phyloP scores from a whole-genome alignment of 2,329 filamentous ascomycete species.

The Fusarium temperatum region DNA sequence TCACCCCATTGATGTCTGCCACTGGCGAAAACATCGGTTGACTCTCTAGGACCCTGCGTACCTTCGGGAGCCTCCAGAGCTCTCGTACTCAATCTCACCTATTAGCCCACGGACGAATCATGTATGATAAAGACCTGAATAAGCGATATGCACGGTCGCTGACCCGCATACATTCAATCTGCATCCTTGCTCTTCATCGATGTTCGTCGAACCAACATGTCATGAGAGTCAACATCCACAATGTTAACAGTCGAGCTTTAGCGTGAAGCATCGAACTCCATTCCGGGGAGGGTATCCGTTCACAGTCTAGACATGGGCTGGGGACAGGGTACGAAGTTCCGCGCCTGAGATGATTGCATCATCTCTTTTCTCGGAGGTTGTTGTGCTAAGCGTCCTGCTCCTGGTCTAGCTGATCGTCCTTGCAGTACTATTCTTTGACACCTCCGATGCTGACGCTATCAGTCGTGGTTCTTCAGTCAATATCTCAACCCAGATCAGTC shows the following conservation, averaged over 20 bases:
- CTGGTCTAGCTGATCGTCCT: not conserved
- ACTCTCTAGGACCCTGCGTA: not conserved
- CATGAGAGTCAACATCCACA: not conserved
- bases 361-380: not conserved
- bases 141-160: not conserved
- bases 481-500: not conserved
- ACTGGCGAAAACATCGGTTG: not conserved
- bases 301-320: not conserved
- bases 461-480: not conserved
- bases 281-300: not conserved
- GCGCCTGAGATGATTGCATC: not conserved
- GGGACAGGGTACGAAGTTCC: not conserved
- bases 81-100: not conserved
- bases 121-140: not conserved
- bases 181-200: not conserved
- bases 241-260: not conserved
- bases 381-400: not conserved
- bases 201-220: not conserved
- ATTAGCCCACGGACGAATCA: not conserved
- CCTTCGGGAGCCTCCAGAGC: not conserved
- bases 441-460: not conserved
- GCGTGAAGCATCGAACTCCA: not conserved
- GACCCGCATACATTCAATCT: not conserved
- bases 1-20: not conserved
- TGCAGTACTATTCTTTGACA: not conserved